These are phyloP conservation scores for Chaetomium olivaceum DNA, from an alignment of 2,329 filamentous ascomycete genomes.

Conservation along the genomic window DNA sequence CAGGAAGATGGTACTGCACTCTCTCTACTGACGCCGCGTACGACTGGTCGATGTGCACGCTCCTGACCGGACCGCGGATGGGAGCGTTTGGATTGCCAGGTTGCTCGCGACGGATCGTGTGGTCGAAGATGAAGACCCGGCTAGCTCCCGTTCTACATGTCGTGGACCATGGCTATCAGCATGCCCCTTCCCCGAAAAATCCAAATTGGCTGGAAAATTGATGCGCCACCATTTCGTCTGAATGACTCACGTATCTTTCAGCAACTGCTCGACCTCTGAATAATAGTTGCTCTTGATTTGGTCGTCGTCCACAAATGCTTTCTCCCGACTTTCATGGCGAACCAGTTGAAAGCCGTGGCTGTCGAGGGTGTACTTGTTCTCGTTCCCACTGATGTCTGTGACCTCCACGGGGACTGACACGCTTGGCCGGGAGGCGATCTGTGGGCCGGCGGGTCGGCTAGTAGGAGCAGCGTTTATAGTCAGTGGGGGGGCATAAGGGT, in stretches of 20 bases:
- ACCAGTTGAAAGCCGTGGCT: constrained; percentile 45
- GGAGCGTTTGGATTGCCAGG: constrained; percentile 47
- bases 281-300: constrained; percentile 68
- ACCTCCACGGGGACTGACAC: constrained; percentile 44
- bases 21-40: constrained; percentile 41
- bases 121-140: constrained; percentile 37
- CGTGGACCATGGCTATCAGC: background rate
- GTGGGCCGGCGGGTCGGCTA: background rate
- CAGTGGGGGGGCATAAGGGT: background rate
- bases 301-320: constrained; percentile 53
- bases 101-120: constrained; percentile 43
- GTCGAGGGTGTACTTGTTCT: constrained; percentile 45
- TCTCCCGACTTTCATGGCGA: constrained; percentile 38
- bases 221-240: background rate
- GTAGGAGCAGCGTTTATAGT: background rate
- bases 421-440: constrained; percentile 23
- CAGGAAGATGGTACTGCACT: constrained; percentile 47
- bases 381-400: constrained; percentile 45
- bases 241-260: constrained; percentile 51
- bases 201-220: background rate
- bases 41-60: constrained; percentile 34
- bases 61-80: constrained; percentile 47
- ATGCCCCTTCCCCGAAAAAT: background rate
- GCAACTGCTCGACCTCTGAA: constrained; percentile 65
- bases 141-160: constrained; percentile 34